These are phyloP conservation scores for Colletotrichum musae DNA, from an alignment of 2,329 filamentous ascomycete genomes.

Conservation along the genomic window DNA sequence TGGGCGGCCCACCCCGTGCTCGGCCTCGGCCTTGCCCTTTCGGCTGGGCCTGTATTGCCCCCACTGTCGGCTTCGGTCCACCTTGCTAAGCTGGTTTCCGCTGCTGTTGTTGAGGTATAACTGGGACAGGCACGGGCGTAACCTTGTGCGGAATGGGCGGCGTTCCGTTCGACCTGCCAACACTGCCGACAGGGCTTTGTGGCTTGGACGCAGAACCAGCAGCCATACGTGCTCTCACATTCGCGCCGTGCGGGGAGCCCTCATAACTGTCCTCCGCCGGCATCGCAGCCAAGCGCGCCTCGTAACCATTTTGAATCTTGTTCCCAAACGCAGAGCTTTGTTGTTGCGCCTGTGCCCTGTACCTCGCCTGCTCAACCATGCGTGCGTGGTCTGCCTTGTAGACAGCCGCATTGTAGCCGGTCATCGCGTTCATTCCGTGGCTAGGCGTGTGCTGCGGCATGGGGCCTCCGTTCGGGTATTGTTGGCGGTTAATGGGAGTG, in stretches of 20 bases:
- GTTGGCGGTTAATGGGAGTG: conserved; percentile 44
- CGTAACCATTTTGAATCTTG: conserved; percentile 63
- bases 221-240: conserved; percentile 55
- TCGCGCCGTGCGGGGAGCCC: conserved; percentile 51
- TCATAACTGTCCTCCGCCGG: conserved; percentile 53
- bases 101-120: conserved; percentile 57
- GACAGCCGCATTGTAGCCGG: conserved; percentile 33
- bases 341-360: conserved; percentile 61
- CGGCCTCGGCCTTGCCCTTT: not conserved
- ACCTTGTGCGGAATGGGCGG: conserved; percentile 57
- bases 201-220: conserved; percentile 51
- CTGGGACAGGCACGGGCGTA: conserved; percentile 60
- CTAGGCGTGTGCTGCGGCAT: conserved; percentile 49
- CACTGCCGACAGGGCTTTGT: conserved; percentile 46
- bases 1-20: not conserved
- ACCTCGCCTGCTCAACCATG: conserved; percentile 63
- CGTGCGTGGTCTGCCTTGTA: conserved; percentile 46
- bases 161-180: conserved; percentile 50
- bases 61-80: not conserved
- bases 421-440: conserved; percentile 46
- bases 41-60: not conserved
- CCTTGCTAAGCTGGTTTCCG: conserved; percentile 34
- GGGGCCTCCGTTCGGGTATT: conserved; percentile 51
- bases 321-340: conserved; percentile 57
- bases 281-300: conserved; percentile 55